Base-by-base conservation (phyloP, 2,329 filamentous ascomycete species). In the Xylariaceae sp. region DNA sequence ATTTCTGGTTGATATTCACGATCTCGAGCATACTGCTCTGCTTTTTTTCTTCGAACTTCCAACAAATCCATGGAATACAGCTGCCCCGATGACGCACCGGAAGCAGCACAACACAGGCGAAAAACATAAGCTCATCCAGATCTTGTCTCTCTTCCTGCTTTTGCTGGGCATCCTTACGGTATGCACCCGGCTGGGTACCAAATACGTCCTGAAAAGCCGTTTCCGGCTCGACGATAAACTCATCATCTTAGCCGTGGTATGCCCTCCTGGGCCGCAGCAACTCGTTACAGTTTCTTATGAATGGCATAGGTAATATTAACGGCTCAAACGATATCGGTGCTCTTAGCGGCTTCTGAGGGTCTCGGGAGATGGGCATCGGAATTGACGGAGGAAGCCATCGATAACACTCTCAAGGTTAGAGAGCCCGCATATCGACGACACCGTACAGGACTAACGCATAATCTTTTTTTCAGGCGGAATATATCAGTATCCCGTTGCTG, bases 171-270 rank as follows among this genome's bases (percentile, higher is more conserved):
- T 23, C 15, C 47, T 49, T 17, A 56, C 54, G 2, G 55, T 59
- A 15, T 45, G 44, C 5, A 50, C 57, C 42, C 57, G 58, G 17
- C 51, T 66, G 10, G 62, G 58, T 18, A 65, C 62, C n/a, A 65
- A 61, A 54, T 64, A 60, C 18, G 60, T 53, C 5, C 54, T 64
- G 47, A 55, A 58, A 30, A 51, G 57, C n/a, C 60, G 57, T 42
- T 56, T 65, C 17, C 17, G 17, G 7, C 44, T 48, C 57, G 66
- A 67, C 55, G 64, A 67, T 47, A 51, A 55, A 54, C 44, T 67
- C 18, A 62, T 66, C 50, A 1, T 67, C n/a, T 13, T 59, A n/a
- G 65, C 65, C 48, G 56, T 59, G 56, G 64, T 67, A n/a, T 30
- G 23, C 5, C 30, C 30, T 54, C 13, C 37, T 13, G 30, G 23